Evolutionary conservation across 2,329 filamentous ascomycete species (phyloP), one percentile per base, ranked within the genome.

Genomic region (Fusarium decemcellulare): DNA sequence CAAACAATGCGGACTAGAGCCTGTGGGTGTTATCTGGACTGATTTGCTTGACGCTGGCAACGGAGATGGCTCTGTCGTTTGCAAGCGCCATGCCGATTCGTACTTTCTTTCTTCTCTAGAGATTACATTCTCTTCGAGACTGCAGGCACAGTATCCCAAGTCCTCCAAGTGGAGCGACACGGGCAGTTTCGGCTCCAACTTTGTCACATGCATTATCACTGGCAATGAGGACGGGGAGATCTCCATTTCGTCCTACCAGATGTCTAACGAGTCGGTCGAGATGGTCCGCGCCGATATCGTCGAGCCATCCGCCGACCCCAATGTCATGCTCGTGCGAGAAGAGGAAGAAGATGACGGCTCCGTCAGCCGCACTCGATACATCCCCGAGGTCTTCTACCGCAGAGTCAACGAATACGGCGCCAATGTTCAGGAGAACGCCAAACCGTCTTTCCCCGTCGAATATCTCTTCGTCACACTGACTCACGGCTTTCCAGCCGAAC

Each of bases 161-260:
- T 86, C 94, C 16, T 96, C 93, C 9, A 98, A 98, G 80, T 99
- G 96, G 95, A 97, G 95, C 78, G 95, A 98, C 75, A 97, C 93
- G 4, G 96, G 95, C 47, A 88, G 88, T 59, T 99, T 98, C 76
- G 96, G 96, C 16, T 98, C 95, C 51, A 96, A 97, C 77, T 98
- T 98, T 78, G 95, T 99, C 50, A 98, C 96, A 1, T 99, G 96
- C 79, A 90, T 99, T 44, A 87, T 99, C 65, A 95, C 93, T n/a
- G 95, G 95, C 48, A 95, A 98, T 74, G 93, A 96, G 68, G 86
- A 93, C 51, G 94, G 95, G 59, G 91, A 94, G 68, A 98, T 99
- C 71, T 88, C 91, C 16, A 93, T 99, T 66, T 93, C 94, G 5
- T 91, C 95, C 1, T 99, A 98, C 76, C 96, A 99, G 80, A 95